Conservation (phyloP, 2,329 filamentous ascomycete species). For the Aspergillus candidus region DNA sequence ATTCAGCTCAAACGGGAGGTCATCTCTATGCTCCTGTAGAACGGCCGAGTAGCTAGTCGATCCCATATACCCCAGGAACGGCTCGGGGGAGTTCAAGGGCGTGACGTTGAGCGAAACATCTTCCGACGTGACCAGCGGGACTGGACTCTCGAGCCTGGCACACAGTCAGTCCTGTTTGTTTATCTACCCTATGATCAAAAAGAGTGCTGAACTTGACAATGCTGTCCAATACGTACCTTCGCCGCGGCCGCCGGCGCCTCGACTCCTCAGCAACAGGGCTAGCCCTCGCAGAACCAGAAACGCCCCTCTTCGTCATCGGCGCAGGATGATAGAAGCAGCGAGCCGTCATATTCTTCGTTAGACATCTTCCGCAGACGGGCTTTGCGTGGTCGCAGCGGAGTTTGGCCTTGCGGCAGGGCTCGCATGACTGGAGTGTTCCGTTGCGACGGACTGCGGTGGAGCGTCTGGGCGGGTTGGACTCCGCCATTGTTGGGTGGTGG, state of each 20-base stretch:
- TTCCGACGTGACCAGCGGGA: not conserved
- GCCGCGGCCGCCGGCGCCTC: slow-evolving; percentile 16
- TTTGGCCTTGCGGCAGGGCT: slow-evolving; percentile 35
- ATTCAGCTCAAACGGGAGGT: slow-evolving; percentile 29
- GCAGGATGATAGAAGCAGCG: slow-evolving; percentile 35
- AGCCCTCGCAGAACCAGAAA: slow-evolving; percentile 5
- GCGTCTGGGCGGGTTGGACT: not conserved
- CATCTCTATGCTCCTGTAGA: slow-evolving; percentile 28
- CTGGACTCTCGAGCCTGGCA: slow-evolving; percentile 13
- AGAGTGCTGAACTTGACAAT: too few species aligned
- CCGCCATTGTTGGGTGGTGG: slow-evolving; percentile 3
- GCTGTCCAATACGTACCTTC: slow-evolving; percentile 14
- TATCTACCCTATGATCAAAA: too few species aligned
- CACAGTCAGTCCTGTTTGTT: too few species aligned
- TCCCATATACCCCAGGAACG: slow-evolving; percentile 29
- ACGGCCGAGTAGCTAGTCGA: slow-evolving; percentile 32
- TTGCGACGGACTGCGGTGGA: slow-evolving; percentile 30
- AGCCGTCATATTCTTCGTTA: slow-evolving; percentile 23
- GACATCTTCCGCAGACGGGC: slow-evolving; percentile 30
- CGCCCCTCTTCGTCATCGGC: slow-evolving; percentile 31
- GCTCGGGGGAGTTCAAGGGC: slow-evolving; percentile 19
- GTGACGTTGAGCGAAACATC: slow-evolving; percentile 10
- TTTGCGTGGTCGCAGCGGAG: slow-evolving; percentile 32
- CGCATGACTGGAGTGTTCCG: slow-evolving; percentile 32
- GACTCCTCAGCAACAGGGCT: slow-evolving; percentile 9